phyloP scores from a whole-genome alignment of 192 early-diverging fungal genomes.

The Allomyces arbusculus region DNA sequence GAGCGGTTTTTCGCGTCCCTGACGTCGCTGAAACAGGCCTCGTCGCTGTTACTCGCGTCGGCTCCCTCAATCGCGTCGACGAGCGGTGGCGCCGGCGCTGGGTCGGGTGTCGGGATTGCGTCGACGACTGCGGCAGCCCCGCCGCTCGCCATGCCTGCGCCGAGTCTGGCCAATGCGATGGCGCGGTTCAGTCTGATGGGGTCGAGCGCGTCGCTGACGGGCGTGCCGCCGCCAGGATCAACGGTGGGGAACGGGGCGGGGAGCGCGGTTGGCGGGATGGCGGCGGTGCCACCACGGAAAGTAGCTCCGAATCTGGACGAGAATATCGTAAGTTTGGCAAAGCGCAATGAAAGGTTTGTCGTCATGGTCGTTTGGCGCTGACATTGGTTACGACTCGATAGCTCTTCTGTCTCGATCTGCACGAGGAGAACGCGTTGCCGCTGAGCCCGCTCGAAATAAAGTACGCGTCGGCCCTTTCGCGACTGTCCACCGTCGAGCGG shows the following conservation, averaged over 20 bases:
- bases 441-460: not conserved
- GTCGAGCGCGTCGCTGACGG: too few relatives aligned
- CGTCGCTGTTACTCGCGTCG: not conserved
- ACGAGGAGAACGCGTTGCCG: not conserved
- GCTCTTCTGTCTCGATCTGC: not conserved
- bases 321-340: not conserved
- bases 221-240: too few relatives aligned
- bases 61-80: not conserved
- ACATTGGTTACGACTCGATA: not conserved
- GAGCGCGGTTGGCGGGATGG: too few relatives aligned
- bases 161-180: too few relatives aligned
- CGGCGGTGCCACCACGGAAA: too few relatives aligned
- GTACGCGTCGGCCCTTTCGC: too few relatives aligned
- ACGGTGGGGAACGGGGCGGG: too few relatives aligned
- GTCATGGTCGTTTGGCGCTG: not conserved
- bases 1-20: not conserved
- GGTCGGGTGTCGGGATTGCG: not conserved
- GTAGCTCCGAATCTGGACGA: not conserved
- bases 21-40: not conserved
- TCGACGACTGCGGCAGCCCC: too few relatives aligned
- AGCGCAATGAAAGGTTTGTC: not conserved
- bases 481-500: too few relatives aligned
- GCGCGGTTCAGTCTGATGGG: too few relatives aligned
- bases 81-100: not conserved
- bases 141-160: too few relatives aligned